Evolutionary conservation across 139 green algal genomes (phyloP).

Genomic region (Tetraselmis striata): DNA sequence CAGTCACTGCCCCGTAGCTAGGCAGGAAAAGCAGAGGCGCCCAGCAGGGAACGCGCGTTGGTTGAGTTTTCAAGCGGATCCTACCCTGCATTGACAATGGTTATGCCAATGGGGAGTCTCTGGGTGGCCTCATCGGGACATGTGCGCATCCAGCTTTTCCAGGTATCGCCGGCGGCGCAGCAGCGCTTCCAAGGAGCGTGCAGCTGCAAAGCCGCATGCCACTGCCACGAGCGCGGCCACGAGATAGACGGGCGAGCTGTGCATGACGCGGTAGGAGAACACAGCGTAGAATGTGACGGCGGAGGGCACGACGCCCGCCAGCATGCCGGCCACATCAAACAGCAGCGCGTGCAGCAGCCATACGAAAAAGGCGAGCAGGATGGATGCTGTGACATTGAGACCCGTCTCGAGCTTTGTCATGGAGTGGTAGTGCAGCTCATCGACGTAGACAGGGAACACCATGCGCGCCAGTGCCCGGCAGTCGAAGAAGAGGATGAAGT

Average conservation of each 20-base stretch:
- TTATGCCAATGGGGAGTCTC: no score
- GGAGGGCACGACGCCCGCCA: background rate
- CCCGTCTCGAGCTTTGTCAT: background rate
- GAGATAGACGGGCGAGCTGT: background rate
- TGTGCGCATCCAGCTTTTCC: background rate
- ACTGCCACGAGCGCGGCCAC: background rate
- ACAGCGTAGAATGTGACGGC: background rate
- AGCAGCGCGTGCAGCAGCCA: slow-evolving; percentile 2
- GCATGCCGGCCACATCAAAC: background rate
- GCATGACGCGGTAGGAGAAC: background rate
- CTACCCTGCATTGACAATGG: no score
- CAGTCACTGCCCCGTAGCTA: no score
- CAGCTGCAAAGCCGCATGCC: background rate
- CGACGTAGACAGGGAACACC: background rate
- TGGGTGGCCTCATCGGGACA: background rate
- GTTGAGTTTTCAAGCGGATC: no score
- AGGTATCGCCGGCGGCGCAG: background rate
- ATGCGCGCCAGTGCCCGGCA: background rate
- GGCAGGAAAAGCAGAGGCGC: no score
- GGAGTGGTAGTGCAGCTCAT: background rate
- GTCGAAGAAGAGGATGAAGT: slow-evolving; percentile 4
- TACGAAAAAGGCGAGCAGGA: slow-evolving; percentile 5
- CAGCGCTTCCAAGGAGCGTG: background rate
- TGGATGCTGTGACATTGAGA: background rate
- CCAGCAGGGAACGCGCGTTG: no score